Evolutionary conservation across 345 rosid species (phyloP).

Genomic region (Eucalyptus cloeziana): DNA sequence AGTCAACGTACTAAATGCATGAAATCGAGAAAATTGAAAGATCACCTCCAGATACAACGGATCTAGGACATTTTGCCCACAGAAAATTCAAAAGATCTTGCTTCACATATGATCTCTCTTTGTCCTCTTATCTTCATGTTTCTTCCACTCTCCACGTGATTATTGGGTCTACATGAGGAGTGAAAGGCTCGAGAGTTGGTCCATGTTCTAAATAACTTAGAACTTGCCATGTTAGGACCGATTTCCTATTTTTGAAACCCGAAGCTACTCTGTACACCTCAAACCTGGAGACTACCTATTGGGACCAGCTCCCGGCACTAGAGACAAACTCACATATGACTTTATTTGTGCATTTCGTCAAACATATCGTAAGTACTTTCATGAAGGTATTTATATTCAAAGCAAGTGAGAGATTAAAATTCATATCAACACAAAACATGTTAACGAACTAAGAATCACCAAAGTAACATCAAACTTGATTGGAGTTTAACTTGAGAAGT

Average conservation of each 20-base stretch:
- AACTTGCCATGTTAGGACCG: fast-evolving
- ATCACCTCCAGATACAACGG: fast-evolving
- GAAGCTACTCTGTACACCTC: fast-evolving
- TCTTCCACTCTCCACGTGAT: fast-evolving
- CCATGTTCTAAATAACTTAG: fast-evolving
- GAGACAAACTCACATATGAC: too few species aligned
- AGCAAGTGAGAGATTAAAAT: too few species aligned
- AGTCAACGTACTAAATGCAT: not conserved
- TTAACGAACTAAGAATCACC: too few species aligned
- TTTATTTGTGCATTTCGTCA: too few species aligned
- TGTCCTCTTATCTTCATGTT: not conserved
- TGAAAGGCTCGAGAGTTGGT: too few species aligned
- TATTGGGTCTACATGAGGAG: not conserved
- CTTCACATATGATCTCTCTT: not conserved
- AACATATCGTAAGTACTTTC: fast-evolving
- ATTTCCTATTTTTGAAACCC: too few species aligned
- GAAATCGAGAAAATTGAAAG: not conserved
- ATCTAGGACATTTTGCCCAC: fast-evolving
- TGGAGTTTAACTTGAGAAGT: too few species aligned
- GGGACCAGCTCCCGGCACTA: fast-evolving
- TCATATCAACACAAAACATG: too few species aligned
- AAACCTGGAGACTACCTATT: fast-evolving
- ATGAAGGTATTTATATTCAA: too few species aligned
- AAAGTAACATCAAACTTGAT: too few species aligned
- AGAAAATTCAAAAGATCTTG: not conserved